A percentile compares a stretch with the other conserved stretches of the same genome.
Evolutionary conservation across 371 early-diverging fungal species (phyloP).

Genomic region (Syncephalastrum contaminatum): DNA sequence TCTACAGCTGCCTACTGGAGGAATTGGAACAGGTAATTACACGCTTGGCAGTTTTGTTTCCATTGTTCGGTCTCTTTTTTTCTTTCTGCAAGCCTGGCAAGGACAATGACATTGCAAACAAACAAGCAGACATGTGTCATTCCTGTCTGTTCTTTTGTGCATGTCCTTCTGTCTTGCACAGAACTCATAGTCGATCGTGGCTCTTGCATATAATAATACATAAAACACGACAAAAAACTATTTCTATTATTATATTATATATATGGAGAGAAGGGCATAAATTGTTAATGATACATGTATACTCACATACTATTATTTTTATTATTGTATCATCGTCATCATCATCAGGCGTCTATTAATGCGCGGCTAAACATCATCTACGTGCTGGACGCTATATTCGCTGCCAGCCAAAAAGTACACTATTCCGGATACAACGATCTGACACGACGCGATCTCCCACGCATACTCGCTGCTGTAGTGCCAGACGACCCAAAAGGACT

Average conservation of each 20-base stretch:
- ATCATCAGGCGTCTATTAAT: conserved; percentile 55
- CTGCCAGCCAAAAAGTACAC: conserved; percentile 52
- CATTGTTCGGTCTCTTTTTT: conserved; percentile 7
- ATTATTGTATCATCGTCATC: conserved; percentile 3
- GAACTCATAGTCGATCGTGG: conserved; percentile 4
- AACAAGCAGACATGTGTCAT: conserved; percentile 2
- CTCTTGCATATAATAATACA: conserved; percentile 1
- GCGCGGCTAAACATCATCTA: conserved; percentile 74
- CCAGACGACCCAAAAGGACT: conserved; percentile 67
- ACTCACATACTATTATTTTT: conserved; percentile 7
- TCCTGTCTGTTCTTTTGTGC: conserved; percentile 10
- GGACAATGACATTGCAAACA: background rate
- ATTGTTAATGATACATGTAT: too few species aligned
- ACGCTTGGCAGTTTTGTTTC: conserved; percentile 6
- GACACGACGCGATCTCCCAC: conserved; percentile 54
- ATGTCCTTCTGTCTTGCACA: conserved; percentile 10
- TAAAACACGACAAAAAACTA: conserved; percentile 8
- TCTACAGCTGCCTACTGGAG: conserved; percentile 75
- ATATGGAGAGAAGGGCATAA: conserved; percentile 1
- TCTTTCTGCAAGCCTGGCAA: background rate
- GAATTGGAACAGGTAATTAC: conserved; percentile 63
- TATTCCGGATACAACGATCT: conserved; percentile 61
- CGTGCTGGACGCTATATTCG: conserved; percentile 70
- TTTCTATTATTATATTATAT: conserved; percentile 3
- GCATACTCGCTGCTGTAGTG: conserved; percentile 58